Percentiles rank a stretch among this genome's conserved stretches.
Evolutionary conservation across 441 rosid genomes (phyloP).

Genomic region (Macaranga tanarius): DNA sequence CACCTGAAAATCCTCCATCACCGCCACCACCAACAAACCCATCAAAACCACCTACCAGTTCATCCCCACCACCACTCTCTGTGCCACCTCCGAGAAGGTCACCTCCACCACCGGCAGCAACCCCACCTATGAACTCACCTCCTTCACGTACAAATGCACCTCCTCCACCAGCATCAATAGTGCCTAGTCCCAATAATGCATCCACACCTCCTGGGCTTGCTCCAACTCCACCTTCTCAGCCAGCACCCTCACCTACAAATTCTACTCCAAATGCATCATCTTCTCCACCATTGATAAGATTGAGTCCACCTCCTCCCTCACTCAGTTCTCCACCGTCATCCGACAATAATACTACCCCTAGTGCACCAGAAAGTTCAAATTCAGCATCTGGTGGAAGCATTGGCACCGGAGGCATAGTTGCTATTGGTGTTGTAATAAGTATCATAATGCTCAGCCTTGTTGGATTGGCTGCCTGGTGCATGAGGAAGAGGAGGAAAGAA

Average conservation of each 20-base stretch:
- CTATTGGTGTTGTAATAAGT: slow-evolving; percentile 49
- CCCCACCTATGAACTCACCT: slow-evolving; percentile 25
- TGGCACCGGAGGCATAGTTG: slow-evolving; percentile 43
- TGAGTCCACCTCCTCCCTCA: slow-evolving; percentile 43
- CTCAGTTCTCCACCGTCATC: slow-evolving; percentile 27
- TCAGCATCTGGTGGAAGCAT: slow-evolving; percentile 32
- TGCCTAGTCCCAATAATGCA: slow-evolving; percentile 23
- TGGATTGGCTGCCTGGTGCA: slow-evolving; percentile 56
- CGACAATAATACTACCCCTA: slow-evolving; percentile 29
- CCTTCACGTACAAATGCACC: slow-evolving; percentile 25
- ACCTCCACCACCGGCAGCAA: slow-evolving; percentile 15
- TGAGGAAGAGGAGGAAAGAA: slow-evolving; percentile 51
- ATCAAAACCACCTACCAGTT: slow-evolving; percentile 1
- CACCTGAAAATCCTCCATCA: slow-evolving; percentile 33
- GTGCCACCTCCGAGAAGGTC: slow-evolving; percentile 20
- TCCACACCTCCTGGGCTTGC: slow-evolving; percentile 32
- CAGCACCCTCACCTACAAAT: slow-evolving; percentile 46
- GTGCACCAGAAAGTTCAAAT: slow-evolving; percentile 32
- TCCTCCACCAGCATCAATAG: slow-evolving; percentile 26
- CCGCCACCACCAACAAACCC: slow-evolving; percentile 18
- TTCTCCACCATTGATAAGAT: slow-evolving; percentile 36
- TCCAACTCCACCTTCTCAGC: slow-evolving; percentile 29
- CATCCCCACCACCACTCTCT: slow-evolving; percentile 16
- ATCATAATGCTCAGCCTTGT: slow-evolving; percentile 53
- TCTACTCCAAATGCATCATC: slow-evolving; percentile 38